Percentiles rank a stretch among this genome's conserved stretches.
Conservation (phyloP, 768 basidiomycete genomes). For the Tremella yokohamensis region DNA sequence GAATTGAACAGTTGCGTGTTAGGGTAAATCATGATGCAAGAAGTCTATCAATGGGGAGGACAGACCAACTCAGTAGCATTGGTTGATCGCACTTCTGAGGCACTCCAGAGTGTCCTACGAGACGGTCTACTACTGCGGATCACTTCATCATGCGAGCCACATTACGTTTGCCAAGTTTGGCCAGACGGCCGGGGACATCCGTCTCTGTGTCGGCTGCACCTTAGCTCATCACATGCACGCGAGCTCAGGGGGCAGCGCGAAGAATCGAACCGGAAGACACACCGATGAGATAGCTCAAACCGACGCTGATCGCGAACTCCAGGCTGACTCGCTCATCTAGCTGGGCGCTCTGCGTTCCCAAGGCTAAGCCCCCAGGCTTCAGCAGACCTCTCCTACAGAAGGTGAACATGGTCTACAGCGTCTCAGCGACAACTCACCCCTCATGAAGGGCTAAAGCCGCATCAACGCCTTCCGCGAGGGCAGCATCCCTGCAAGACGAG, state of each 20-base stretch:
- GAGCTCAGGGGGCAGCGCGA: not conserved
- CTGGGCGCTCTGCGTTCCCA: not conserved
- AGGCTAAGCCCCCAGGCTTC: not conserved
- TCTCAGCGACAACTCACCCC: not conserved
- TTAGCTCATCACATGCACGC: not conserved
- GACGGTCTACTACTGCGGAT: too few relatives aligned
- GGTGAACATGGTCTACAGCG: not conserved
- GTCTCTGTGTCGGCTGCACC: slow-evolving; percentile 3
- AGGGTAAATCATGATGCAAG: too few relatives aligned
- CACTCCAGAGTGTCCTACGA: too few relatives aligned
- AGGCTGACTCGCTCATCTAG: slow-evolving; percentile 2
- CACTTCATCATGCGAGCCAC: slow-evolving; percentile 4
- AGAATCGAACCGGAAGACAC: not conserved
- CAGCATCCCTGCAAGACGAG: not conserved
- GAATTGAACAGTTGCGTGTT: too few relatives aligned
- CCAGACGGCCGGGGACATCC: slow-evolving; percentile 3
- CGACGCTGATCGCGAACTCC: not conserved
- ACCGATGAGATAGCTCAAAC: slow-evolving; percentile 7
- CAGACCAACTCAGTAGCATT: too few relatives aligned
- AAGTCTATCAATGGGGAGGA: too few relatives aligned
- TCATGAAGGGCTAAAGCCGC: not conserved
- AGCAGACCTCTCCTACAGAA: not conserved
- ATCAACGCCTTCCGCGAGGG: not conserved
- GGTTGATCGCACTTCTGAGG: too few relatives aligned
- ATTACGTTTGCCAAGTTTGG: slow-evolving; percentile 2